These are phyloP conservation scores for Pestalotiopsis fici DNA, from an alignment of 2,329 filamentous ascomycete genomes.

Conservation along the genomic window DNA sequence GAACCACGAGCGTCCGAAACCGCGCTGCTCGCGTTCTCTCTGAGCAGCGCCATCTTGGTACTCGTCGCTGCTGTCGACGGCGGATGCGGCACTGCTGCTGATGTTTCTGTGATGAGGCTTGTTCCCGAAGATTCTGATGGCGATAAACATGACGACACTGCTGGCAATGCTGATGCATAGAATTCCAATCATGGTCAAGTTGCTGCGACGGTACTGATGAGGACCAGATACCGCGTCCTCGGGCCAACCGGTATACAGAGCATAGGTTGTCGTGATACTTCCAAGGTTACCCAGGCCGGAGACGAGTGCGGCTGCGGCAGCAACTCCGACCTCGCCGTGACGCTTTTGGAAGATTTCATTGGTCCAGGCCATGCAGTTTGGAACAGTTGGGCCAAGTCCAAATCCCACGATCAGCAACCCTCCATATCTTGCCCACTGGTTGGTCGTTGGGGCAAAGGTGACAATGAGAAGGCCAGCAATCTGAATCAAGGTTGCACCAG, in stretches of 20 bases:
- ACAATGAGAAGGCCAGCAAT: slow-evolving; percentile 79
- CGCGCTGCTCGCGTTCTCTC: slow-evolving; percentile 58
- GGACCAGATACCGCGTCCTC: slow-evolving; percentile 70
- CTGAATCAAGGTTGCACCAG: slow-evolving; percentile 72
- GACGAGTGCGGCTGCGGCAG: slow-evolving; percentile 81
- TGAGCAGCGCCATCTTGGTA: slow-evolving; percentile 63
- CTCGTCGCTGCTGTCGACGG: slow-evolving; percentile 39
- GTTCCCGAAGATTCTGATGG: slow-evolving; percentile 63
- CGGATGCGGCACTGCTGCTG: slow-evolving; percentile 32
- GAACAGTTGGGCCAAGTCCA: slow-evolving; percentile 85
- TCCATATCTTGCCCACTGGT: slow-evolving; percentile 83
- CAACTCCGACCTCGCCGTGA: slow-evolving; percentile 88
- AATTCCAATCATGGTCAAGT: slow-evolving; percentile 86
- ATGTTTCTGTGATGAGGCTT: slow-evolving; percentile 47
- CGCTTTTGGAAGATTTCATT: slow-evolving; percentile 87
- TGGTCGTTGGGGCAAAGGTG: slow-evolving; percentile 68
- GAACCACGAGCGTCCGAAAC: slow-evolving; percentile 49
- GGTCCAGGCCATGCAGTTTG: slow-evolving; percentile 93
- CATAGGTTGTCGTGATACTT: slow-evolving; percentile 85
- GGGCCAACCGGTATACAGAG: slow-evolving; percentile 84
- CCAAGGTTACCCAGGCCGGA: slow-evolving; percentile 86
- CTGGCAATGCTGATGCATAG: slow-evolving; percentile 75
- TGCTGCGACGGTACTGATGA: slow-evolving; percentile 78
- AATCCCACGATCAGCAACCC: slow-evolving; percentile 90
- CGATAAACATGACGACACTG: slow-evolving; percentile 66